Evolutionary conservation across 169 alveolate species (phyloP).

Genomic region (Blepharisma undulans): DNA sequence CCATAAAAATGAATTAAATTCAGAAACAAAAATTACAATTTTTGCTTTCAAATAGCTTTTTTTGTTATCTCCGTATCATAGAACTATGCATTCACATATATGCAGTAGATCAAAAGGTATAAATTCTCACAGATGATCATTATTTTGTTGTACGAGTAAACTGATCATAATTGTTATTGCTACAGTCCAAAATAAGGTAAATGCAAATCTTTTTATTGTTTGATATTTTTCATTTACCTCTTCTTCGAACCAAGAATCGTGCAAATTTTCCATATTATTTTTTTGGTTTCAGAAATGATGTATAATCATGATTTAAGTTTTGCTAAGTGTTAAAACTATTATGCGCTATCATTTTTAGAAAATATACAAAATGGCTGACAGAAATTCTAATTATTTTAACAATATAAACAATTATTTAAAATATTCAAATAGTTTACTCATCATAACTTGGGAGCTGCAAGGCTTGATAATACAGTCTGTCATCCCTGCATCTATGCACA

Average conservation of each 20-base stretch:
- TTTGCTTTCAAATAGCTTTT: neutral
- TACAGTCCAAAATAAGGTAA: neutral
- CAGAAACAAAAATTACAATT: neutral
- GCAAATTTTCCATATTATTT: neutral
- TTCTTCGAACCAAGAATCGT: neutral
- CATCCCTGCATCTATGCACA: conserved; percentile 31
- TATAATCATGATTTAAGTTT: no score
- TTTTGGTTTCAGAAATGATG: no score
- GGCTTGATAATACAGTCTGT: neutral
- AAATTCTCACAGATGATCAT: neutral
- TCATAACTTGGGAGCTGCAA: neutral
- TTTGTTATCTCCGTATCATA: neutral
- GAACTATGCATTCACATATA: neutral
- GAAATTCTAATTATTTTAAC: no score
- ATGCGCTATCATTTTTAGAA: no score
- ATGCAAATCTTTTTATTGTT: neutral
- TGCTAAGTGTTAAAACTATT: no score
- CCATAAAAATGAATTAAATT: neutral
- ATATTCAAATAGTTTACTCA: neutral
- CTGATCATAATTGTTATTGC: no score
- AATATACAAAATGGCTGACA: no score
- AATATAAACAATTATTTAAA: no score
- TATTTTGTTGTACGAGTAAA: neutral
- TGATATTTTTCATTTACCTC: neutral
- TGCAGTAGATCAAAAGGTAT: neutral